A percentile compares a stretch with the other conserved stretches of the same genome.
These are phyloP conservation scores for Mycena crocata DNA, from an alignment of 768 basidiomycete species.

Conservation along the genomic window DNA sequence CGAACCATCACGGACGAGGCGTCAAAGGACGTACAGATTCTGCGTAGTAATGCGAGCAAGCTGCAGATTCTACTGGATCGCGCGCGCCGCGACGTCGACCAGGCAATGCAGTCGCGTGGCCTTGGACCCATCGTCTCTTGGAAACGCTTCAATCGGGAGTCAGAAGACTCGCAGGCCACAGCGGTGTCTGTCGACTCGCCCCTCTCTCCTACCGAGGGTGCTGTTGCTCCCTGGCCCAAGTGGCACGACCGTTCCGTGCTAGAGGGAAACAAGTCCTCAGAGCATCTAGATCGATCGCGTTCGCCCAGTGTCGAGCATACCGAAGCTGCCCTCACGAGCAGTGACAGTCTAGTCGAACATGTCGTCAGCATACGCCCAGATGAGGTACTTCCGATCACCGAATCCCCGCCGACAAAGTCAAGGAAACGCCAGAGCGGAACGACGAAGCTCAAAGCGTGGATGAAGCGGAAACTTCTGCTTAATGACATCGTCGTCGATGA, in stretches of 20 bases:
- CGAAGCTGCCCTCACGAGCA: background rate
- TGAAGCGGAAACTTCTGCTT: constrained; percentile 66
- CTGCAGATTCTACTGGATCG: constrained; percentile 57
- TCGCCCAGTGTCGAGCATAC: constrained; percentile 12
- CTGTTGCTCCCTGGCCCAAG: background rate
- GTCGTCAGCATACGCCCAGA: constrained; percentile 4
- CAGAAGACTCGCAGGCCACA: constrained; percentile 74
- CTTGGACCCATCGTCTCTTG: constrained; percentile 40
- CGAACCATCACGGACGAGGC: constrained; percentile 65
- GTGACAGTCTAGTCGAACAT: background rate
- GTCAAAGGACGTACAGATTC: constrained; percentile 58
- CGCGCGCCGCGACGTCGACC: constrained; percentile 57
- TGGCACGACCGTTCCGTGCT: background rate
- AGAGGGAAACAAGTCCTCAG: constrained; percentile 8
- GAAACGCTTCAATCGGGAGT: constrained; percentile 62
- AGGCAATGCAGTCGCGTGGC: constrained; percentile 52
- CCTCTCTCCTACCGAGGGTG: background rate
- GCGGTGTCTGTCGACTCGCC: constrained; percentile 49
- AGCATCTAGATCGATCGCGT: background rate
- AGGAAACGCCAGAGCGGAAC: constrained; percentile 46
- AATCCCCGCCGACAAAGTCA: constrained; percentile 38
- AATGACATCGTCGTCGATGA: constrained; percentile 22
- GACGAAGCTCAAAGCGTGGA: constrained; percentile 70
- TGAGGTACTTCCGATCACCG: constrained; percentile 40
- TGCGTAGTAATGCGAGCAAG: constrained; percentile 58